phyloP scores from a whole-genome alignment of 208 protist species.

The Wallacemonas sp. region DNA sequence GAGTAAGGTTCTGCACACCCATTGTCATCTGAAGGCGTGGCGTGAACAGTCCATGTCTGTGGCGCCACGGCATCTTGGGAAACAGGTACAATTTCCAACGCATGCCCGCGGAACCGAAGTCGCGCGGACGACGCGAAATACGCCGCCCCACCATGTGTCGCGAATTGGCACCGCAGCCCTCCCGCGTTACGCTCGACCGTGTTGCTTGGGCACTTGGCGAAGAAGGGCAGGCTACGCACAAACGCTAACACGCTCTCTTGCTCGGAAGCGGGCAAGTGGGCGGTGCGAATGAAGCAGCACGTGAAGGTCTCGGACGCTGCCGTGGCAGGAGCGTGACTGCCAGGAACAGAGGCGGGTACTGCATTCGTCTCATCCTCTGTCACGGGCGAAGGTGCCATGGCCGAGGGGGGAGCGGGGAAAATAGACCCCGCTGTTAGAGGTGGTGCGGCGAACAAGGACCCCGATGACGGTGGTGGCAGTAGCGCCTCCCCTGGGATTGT shows the following conservation, averaged over 20 bases:
- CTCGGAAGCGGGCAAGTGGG: slow-evolving; percentile 17
- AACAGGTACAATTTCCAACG: slow-evolving; percentile 1
- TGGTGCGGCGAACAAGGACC: neutral
- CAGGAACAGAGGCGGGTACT: too few species aligned
- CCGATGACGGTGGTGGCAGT: neutral
- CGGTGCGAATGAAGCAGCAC: slow-evolving; percentile 38
- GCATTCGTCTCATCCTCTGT: neutral
- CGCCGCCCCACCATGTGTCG: slow-evolving; percentile 23
- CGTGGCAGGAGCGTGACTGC: neutral
- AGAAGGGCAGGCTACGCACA: slow-evolving; percentile 31
- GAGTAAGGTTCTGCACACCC: too few species aligned
- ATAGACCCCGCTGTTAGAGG: neutral
- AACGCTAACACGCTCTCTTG: slow-evolving; percentile 27
- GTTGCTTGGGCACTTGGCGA: slow-evolving; percentile 27
- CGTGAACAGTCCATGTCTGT: neutral
- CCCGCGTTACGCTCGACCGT: slow-evolving; percentile 17
- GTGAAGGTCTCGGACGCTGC: neutral
- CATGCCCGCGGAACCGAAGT: neutral
- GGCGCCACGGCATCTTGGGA: neutral
- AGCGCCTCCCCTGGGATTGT: neutral
- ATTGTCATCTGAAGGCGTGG: too few species aligned
- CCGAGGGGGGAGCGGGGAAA: neutral
- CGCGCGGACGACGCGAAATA: slow-evolving; percentile 23
- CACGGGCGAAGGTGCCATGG: neutral
- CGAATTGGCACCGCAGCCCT: slow-evolving; percentile 35